Percentiles rank a stretch among this genome's conserved stretches.
Conservation (phyloP, 2,329 filamentous ascomycete species). For the Phaeosphaeria sp. region DNA sequence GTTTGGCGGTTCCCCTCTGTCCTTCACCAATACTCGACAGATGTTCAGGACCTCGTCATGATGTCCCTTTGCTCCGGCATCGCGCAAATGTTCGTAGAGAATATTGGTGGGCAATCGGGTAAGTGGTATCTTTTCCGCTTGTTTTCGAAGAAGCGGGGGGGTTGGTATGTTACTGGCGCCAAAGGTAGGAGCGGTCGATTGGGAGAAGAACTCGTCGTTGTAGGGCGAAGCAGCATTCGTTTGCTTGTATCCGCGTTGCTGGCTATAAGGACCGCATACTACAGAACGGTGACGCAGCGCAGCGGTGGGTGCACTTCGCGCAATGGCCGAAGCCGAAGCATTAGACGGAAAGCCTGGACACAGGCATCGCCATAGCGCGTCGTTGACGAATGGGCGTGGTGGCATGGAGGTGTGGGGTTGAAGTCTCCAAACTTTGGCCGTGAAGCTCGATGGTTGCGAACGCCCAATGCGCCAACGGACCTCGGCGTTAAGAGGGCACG, state of each 20-base stretch:
- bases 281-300: conserved; percentile 2
- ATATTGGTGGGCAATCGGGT: conserved; percentile 32
- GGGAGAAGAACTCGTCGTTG: conserved; percentile 9
- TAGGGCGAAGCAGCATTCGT: conserved; percentile 5
- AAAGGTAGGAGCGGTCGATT: conserved; percentile 6
- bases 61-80: conserved; percentile 31
- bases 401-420: conserved; percentile 30
- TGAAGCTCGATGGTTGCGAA: conserved; percentile 3
- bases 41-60: conserved; percentile 48
- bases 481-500: background rate
- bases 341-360: conserved; percentile 35
- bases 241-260: conserved; percentile 20
- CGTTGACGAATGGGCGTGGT: conserved; percentile 40
- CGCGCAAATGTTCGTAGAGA: conserved; percentile 41
- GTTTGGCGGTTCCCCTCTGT: conserved; percentile 63
- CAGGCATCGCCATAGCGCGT: conserved; percentile 45
- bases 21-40: conserved; percentile 65
- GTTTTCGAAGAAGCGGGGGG: background rate
- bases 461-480: background rate
- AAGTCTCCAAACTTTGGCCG: conserved; percentile 4
- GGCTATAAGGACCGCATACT: background rate
- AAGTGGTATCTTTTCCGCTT: conserved; percentile 19
- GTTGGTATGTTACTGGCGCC: conserved; percentile 9
- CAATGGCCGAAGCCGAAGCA: background rate
- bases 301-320: conserved; percentile 2